Base-by-base conservation (phyloP, 805 yeast species). In the Cyberlindnera bimundalis region DNA sequence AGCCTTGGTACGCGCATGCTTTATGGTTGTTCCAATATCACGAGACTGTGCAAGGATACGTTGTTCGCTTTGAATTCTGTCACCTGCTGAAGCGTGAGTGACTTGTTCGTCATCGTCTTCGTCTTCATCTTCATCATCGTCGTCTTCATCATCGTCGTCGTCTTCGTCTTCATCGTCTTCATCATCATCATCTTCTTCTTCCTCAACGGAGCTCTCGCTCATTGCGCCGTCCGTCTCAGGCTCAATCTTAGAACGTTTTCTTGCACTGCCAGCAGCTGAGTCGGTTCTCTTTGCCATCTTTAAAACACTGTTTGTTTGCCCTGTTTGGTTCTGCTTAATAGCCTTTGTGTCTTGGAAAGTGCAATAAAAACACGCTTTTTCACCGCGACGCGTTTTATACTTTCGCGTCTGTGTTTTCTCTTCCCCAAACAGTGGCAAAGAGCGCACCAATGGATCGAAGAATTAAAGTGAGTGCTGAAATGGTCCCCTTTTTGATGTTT, bases 1-100 rank as follows among this genome's bases (percentile, higher is more conserved):
- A 1, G 79, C 74, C 33, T 71, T 70, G 0, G 76, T 70, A 34
- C 77, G 65, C 18, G 71, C 76, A 19, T 56, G 51, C 13, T 52
- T 49, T 29, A 65, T 43, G 9, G 53, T 56, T 9, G 58, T 37
- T 26, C 58, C 56, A 1, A 67, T 33, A 12, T 52, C 46, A 33
- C 71, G 56, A 19, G 64, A 60, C n/a, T 58, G 51, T 10, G 62
- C 53, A 29, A 66, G 40, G 9, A 64, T 51, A 6, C 56, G 51
- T 23, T 59, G 64, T 29, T 60, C 67, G 17, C 39, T 25, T 1
- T 19, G 32, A 6, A 37, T 43, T 16, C 30, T 35, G 7, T 45
- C 51, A 18, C 27, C 8, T 17, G 26, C 4, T 2, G 32, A 15
- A 7, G 11, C 44, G 4, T 39, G 47, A 1, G 37, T 42, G 3